Evolutionary conservation across 768 basidiomycete species (phyloP).

Genomic region (Trametes cinnabarina): DNA sequence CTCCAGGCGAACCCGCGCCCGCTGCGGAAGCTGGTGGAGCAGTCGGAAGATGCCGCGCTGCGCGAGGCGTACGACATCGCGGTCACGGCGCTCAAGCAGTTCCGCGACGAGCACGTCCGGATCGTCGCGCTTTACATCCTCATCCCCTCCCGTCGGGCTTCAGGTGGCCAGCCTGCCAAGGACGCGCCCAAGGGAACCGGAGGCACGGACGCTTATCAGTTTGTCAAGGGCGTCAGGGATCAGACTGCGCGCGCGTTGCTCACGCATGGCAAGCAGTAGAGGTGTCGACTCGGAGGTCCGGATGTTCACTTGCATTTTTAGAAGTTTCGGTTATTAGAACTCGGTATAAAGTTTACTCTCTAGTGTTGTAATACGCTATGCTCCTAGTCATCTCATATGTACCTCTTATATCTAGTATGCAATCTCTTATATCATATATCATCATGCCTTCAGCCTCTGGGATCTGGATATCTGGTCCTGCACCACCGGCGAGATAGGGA

Average conservation of each 20-base stretch:
- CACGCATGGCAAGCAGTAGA: not conserved
- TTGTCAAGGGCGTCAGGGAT: conserved; percentile 56
- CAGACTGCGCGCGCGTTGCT: conserved; percentile 41
- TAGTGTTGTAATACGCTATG: too few species aligned
- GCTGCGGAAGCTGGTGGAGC: conserved; percentile 43
- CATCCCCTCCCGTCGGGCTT: conserved; percentile 32
- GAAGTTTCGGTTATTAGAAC: too few species aligned
- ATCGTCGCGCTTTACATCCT: conserved; percentile 59
- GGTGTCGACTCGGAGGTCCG: not conserved
- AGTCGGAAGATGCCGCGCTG: conserved; percentile 21
- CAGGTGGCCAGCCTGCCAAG: not conserved
- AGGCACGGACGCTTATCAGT: conserved; percentile 53
- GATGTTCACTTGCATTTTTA: too few species aligned
- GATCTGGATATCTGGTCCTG: too few species aligned
- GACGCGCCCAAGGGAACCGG: conserved; percentile 47
- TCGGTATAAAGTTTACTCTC: too few species aligned
- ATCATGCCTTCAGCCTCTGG: too few species aligned
- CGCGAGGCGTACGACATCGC: conserved; percentile 48
- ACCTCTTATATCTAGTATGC: not conserved
- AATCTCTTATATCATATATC: too few species aligned
- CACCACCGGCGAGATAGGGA: too few species aligned
- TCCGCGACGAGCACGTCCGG: conserved; percentile 58
- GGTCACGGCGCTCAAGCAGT: conserved; percentile 48
- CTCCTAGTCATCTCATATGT: not conserved
- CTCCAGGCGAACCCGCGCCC: conserved; percentile 47